Evolutionary conservation across 371 early-diverging fungal genomes (phyloP).

Genomic region (Apophysomyces sp.): DNA sequence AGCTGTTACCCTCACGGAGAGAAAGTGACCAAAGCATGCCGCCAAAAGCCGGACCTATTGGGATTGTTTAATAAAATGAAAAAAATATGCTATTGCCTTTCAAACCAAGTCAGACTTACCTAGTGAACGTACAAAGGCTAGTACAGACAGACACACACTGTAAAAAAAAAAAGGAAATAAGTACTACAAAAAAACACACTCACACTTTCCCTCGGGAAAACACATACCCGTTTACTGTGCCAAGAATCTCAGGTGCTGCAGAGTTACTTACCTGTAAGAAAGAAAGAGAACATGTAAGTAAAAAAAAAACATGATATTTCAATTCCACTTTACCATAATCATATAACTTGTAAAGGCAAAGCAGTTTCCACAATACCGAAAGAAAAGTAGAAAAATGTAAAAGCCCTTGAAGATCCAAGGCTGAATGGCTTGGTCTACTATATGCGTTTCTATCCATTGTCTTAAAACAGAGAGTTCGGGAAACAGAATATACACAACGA

Average conservation of each 20-base stretch:
- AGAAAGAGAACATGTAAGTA: background rate
- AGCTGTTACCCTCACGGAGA: constrained; percentile 47
- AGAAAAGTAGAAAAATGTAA: constrained; percentile 38
- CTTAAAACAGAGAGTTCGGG: constrained; percentile 38
- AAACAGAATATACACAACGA: constrained; percentile 41
- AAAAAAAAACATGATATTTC: too few species aligned
- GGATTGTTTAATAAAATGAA: too few species aligned
- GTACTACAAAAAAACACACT: too few species aligned
- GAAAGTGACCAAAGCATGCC: constrained; percentile 69
- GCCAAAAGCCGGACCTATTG: constrained; percentile 61
- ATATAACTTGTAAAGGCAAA: constrained; percentile 62
- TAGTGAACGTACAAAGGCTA: constrained; percentile 62
- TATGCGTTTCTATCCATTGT: constrained; percentile 17
- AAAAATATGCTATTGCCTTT: too few species aligned
- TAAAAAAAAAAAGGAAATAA: background rate
- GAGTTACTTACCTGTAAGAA: constrained; percentile 56
- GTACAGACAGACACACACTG: constrained; percentile 58
- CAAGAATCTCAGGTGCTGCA: constrained; percentile 54
- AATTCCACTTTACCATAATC: constrained; percentile 63
- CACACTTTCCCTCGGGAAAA: too few species aligned
- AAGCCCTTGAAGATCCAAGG: constrained; percentile 19
- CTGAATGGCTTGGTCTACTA: constrained; percentile 12
- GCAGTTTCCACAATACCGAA: constrained; percentile 51
- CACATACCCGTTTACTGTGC: constrained; percentile 66
- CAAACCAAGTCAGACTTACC: too few species aligned